A percentile compares a stretch with the other conserved stretches of the same genome.
These are phyloP conservation scores for Mycena rebaudengoi DNA, from an alignment of 768 basidiomycete species.

Conservation along the genomic window DNA sequence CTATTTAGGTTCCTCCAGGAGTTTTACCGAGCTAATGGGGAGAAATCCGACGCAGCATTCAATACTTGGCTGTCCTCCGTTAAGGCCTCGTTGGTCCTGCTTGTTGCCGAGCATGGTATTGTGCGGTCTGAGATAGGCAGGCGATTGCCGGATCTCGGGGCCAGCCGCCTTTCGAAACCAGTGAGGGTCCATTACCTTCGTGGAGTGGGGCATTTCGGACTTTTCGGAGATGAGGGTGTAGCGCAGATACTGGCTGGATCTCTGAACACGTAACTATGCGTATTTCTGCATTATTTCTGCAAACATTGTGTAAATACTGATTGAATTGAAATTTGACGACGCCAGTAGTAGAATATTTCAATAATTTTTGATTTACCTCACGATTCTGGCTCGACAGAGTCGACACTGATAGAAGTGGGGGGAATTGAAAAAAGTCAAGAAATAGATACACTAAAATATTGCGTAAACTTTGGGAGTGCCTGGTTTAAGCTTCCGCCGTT, in stretches of 20 bases:
- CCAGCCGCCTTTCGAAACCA: neutral
- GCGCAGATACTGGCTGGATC: neutral
- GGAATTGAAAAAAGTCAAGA: too few species aligned
- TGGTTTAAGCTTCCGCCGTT: too few species aligned
- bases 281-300: too few species aligned
- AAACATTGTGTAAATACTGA: too few species aligned
- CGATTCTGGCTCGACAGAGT: too few species aligned
- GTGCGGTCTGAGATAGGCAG: neutral
- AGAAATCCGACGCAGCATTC: neutral
- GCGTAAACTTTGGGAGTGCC: too few species aligned
- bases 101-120: slow-evolving; percentile 4
- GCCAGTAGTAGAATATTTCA: too few species aligned
- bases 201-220: slow-evolving; percentile 1
- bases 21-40: neutral
- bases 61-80: neutral
- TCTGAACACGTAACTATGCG: too few species aligned
- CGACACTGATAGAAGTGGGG: too few species aligned
- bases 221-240: neutral
- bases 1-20: neutral
- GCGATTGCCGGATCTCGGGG: slow-evolving; percentile 6
- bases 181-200: neutral
- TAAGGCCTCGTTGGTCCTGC: neutral
- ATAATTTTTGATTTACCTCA: too few species aligned
- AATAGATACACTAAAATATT: too few species aligned
- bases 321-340: too few species aligned